Percentiles rank a stretch among this genome's conserved stretches.
Conservation (phyloP, 2,329 filamentous ascomycete genomes). For the Sphaceloma murrayae region DNA sequence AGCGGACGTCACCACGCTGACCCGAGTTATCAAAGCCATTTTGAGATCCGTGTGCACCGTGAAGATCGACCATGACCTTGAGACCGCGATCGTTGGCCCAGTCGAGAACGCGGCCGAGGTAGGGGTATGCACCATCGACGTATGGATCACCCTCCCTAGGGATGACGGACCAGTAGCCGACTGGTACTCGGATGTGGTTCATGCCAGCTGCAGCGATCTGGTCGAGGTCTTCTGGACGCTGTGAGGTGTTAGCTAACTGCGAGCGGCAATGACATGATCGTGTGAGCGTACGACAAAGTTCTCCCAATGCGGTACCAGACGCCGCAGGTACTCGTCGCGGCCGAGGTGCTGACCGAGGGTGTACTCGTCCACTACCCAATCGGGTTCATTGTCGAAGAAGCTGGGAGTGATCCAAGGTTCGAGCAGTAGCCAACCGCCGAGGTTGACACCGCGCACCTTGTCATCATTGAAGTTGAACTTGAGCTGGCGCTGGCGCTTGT, state of each 20-base stretch:
- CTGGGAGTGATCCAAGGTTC: conserved; percentile 53
- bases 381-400: conserved; percentile 43
- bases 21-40: conserved; percentile 62
- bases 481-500: conserved; percentile 23
- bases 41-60: conserved; percentile 55
- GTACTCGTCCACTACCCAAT: conserved; percentile 47
- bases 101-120: conserved; percentile 47
- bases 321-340: conserved; percentile 37
- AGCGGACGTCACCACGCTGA: conserved; percentile 37
- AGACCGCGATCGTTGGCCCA: conserved; percentile 51
- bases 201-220: conserved; percentile 48
- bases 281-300: conserved; percentile 38
- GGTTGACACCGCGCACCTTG: conserved; percentile 55
- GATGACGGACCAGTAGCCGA: conserved; percentile 56
- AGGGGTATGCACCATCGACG: conserved; percentile 51
- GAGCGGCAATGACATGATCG: conserved; percentile 19
- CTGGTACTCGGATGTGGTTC: conserved; percentile 56
- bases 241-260: background rate
- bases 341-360: conserved; percentile 44
- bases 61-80: conserved; percentile 58
- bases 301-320: conserved; percentile 49
- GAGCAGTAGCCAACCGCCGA: conserved; percentile 55
- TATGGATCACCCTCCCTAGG: conserved; percentile 47
- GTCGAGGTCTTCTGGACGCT: conserved; percentile 43
- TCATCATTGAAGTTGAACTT: conserved; percentile 45